These are phyloP conservation scores for Candida arabinofermentans DNA, from an alignment of 805 yeast genomes.

Conservation along the genomic window DNA sequence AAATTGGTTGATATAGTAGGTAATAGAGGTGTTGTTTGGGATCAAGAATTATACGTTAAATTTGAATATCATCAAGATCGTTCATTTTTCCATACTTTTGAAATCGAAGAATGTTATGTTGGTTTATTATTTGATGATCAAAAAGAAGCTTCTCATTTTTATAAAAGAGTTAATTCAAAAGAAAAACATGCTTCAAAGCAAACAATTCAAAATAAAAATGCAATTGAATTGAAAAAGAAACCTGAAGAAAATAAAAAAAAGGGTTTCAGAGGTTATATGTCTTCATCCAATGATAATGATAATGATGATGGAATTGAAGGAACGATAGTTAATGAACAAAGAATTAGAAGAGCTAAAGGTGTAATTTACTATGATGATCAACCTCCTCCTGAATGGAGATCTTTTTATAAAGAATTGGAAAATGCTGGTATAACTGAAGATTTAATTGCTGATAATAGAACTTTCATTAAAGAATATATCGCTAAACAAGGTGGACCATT, in stretches of 20 bases:
- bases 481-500: slow-evolving; percentile 72
- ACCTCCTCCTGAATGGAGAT: slow-evolving; percentile 84
- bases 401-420: slow-evolving; percentile 67
- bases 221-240: slow-evolving; percentile 69
- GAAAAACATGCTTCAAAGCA: slow-evolving; percentile 84
- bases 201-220: slow-evolving; percentile 82
- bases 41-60: slow-evolving; percentile 87
- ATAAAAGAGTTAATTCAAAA: slow-evolving; percentile 67
- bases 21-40: slow-evolving; percentile 89
- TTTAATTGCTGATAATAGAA: slow-evolving; percentile 82
- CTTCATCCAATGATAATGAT: slow-evolving; percentile 13
- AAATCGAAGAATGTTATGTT: slow-evolving; percentile 81
- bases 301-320: slow-evolving; percentile 10
- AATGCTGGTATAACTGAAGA: slow-evolving; percentile 80
- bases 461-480: slow-evolving; percentile 76
- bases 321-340: slow-evolving; percentile 39
- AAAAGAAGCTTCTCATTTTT: slow-evolving; percentile 81
- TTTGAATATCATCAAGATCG: slow-evolving; percentile 92
- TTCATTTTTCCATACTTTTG: slow-evolving; percentile 91
- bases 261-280: slow-evolving; percentile 66
- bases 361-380: slow-evolving; percentile 68
- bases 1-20: slow-evolving; percentile 85
- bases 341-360: slow-evolving; percentile 54
- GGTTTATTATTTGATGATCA: slow-evolving; percentile 90
- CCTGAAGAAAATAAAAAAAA: slow-evolving; percentile 34